Percentiles rank a stretch among this genome's conserved stretches.
These are phyloP conservation scores for Ottelia alismoides DNA, from an alignment of 106 monocot genomes.

Conservation along the genomic window DNA sequence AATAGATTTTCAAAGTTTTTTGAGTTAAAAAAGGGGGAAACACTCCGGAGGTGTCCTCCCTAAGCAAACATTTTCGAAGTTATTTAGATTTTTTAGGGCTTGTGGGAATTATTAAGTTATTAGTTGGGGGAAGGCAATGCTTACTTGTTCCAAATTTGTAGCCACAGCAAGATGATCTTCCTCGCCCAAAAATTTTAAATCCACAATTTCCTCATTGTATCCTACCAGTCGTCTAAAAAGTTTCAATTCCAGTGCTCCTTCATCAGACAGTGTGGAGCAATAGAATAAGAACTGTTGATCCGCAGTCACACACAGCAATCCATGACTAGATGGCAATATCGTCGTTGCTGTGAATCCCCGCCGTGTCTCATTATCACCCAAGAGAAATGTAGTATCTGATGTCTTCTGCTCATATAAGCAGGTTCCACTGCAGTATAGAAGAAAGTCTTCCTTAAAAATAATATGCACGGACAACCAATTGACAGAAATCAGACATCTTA, in stretches of 20 bases:
- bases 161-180: conserved; percentile 91
- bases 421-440: conserved; percentile 20
- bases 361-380: conserved; percentile 47
- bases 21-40: too few species aligned
- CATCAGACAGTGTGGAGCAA: conserved; percentile 23
- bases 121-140: too few species aligned
- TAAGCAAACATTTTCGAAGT: too few species aligned
- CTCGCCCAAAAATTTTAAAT: conserved; percentile 80
- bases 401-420: conserved; percentile 76
- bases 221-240: conserved; percentile 74
- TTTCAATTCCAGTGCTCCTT: conserved; percentile 37
- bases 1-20: too few species aligned
- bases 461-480: too few species aligned
- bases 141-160: conserved; percentile 94
- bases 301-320: conserved; percentile 70
- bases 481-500: too few species aligned
- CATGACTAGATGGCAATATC: conserved; percentile 53
- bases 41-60: too few species aligned
- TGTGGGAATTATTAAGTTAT: too few species aligned
- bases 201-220: conserved; percentile 89
- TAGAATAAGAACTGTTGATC: conserved; percentile 96
- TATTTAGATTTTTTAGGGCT: too few species aligned
- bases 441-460: too few species aligned
- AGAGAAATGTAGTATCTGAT: conserved; percentile 52
- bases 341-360: conserved; percentile 60